A percentile compares a stretch with the other conserved stretches of the same genome.
Evolutionary conservation across 768 basidiomycete genomes (phyloP).

Genomic region (Termitomyces eurrhizus): DNA sequence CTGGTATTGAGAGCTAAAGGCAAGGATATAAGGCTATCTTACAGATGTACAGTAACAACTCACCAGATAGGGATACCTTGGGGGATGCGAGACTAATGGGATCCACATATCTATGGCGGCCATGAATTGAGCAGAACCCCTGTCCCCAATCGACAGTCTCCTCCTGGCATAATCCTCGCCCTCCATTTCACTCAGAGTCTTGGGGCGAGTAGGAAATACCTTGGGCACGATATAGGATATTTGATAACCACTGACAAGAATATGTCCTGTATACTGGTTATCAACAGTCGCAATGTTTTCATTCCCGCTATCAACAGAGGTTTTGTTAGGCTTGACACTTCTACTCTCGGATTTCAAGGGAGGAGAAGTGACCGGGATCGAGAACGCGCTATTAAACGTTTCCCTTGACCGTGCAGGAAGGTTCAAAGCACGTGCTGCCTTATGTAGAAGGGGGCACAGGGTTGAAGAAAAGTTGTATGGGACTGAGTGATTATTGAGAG

Average conservation of each 20-base stretch:
- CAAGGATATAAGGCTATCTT: conserved; percentile 5
- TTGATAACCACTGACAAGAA: conserved; percentile 73
- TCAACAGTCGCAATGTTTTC: conserved; percentile 48
- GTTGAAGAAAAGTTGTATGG: conserved; percentile 75
- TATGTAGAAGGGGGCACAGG: conserved; percentile 58
- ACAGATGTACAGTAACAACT: conserved; percentile 17
- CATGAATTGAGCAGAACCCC: conserved; percentile 68
- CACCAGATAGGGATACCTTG: conserved; percentile 73
- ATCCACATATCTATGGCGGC: conserved; percentile 76
- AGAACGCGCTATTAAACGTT: conserved; percentile 57
- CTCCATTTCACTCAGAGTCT: conserved; percentile 24
- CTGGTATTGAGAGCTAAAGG: conserved; percentile 67
- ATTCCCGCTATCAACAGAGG: conserved; percentile 21
- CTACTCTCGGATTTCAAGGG: conserved; percentile 25
- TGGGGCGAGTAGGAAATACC: conserved; percentile 41
- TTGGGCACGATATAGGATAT: conserved; percentile 76
- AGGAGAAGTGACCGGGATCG: conserved; percentile 28
- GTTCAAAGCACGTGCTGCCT: conserved; percentile 65
- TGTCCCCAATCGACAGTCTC: conserved; percentile 56
- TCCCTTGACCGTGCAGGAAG: conserved; percentile 57
- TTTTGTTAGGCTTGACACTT: conserved; percentile 32
- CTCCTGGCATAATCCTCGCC: conserved; percentile 28
- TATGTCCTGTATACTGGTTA: conserved; percentile 65
- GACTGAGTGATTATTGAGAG: conserved; percentile 62
- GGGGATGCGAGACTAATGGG: conserved; percentile 64